phyloP scores from a whole-genome alignment of 208 protist genomes.

The Entamoeba dispar region DNA sequence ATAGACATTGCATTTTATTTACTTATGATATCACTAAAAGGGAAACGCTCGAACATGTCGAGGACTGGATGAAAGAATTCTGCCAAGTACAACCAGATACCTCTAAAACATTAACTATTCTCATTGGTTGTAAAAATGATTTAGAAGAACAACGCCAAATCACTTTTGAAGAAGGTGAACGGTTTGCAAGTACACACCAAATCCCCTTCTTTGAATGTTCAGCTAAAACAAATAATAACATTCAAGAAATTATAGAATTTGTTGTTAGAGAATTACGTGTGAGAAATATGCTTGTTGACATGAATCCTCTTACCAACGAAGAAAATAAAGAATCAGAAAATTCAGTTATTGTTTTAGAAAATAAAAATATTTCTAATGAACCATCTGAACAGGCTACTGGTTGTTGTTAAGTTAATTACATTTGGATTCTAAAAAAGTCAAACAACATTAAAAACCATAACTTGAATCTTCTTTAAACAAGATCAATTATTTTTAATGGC shows the following conservation, averaged over 20 bases:
- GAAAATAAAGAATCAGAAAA: too few relatives aligned
- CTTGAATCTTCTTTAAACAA: too few relatives aligned
- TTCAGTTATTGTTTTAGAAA: too few relatives aligned
- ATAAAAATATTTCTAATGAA: too few relatives aligned
- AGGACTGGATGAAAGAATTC: not conserved
- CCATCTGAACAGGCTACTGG: too few relatives aligned
- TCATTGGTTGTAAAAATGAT: not conserved
- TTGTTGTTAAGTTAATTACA: too few relatives aligned
- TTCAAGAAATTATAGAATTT: not conserved
- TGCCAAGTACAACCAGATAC: not conserved
- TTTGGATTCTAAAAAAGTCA: too few relatives aligned
- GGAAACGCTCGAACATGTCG: not conserved
- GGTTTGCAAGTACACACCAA: not conserved
- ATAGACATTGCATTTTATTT: not conserved
- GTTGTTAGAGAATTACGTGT: too few relatives aligned
- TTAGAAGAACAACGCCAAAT: not conserved
- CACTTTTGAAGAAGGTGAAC: not conserved
- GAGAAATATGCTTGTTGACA: too few relatives aligned
- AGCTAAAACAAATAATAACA: not conserved
- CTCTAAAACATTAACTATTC: not conserved
- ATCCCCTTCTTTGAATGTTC: not conserved
- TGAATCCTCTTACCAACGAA: too few relatives aligned
- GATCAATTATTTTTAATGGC: too few relatives aligned
- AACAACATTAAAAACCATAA: too few relatives aligned
- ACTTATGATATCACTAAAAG: not conserved